These are phyloP conservation scores for Cladosporium phlei DNA, from an alignment of 2,329 filamentous ascomycete genomes.

Conservation along the genomic window DNA sequence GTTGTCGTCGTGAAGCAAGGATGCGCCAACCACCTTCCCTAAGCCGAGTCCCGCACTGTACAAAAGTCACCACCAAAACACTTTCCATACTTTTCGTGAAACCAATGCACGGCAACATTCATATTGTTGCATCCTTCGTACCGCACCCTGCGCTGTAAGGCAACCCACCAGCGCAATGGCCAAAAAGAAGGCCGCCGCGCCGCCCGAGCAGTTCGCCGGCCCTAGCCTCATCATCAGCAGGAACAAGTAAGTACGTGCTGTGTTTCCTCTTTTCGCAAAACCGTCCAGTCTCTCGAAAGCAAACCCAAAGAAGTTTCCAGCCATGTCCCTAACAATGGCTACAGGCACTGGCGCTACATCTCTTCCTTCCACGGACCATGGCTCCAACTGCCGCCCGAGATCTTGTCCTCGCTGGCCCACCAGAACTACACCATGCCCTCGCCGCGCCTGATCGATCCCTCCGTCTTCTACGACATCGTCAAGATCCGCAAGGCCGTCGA, in stretches of 20 bases:
- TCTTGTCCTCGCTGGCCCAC: slow-evolving; percentile 73
- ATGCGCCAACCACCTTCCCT: too few species aligned
- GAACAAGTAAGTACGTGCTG: slow-evolving; percentile 57
- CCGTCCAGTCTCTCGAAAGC: slow-evolving; percentile 9
- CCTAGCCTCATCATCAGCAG: slow-evolving; percentile 59
- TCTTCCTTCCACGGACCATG: slow-evolving; percentile 79
- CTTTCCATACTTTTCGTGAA: too few species aligned
- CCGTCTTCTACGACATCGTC: slow-evolving; percentile 76
- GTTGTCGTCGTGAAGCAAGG: too few species aligned
- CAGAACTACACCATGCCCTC: slow-evolving; percentile 73
- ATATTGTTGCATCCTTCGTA: neutral
- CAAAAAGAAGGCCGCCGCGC: slow-evolving; percentile 3
- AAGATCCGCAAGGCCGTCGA: slow-evolving; percentile 78
- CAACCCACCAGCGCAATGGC: slow-evolving; percentile 2
- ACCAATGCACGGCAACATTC: neutral
- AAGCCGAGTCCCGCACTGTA: too few species aligned
- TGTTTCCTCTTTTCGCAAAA: slow-evolving; percentile 7
- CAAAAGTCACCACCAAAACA: too few species aligned
- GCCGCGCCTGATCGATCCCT: slow-evolving; percentile 72
- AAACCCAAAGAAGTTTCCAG: too few species aligned
- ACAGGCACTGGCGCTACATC: slow-evolving; percentile 79
- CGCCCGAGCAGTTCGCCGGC: slow-evolving; percentile 27
- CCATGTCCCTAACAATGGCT: slow-evolving; percentile 14
- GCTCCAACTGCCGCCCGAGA: slow-evolving; percentile 73
- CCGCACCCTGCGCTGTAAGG: too few species aligned